A percentile compares a stretch with the other conserved stretches of the same genome.
Conservation (phyloP, 495 filamentous ascomycete genomes). For the Aspergillus campestris region DNA sequence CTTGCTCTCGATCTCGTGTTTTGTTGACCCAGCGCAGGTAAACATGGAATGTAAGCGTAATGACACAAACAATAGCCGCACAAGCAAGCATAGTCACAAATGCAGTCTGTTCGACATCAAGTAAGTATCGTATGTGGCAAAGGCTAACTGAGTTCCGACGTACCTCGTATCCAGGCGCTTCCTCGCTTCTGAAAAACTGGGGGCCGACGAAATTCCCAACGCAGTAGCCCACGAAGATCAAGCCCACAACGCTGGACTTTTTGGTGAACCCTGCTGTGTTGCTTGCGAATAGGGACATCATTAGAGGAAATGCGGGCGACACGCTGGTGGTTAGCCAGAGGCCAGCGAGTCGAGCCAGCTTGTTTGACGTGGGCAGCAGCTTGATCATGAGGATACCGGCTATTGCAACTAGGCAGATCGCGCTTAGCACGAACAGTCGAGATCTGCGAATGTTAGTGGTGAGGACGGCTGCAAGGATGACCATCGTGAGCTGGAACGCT, state of each 20-base stretch:
- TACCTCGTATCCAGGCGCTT: slow-evolving; percentile 14
- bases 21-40: slow-evolving; percentile 7
- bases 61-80: slow-evolving; percentile 7
- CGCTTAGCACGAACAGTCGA: slow-evolving; percentile 3
- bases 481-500: slow-evolving; percentile 6
- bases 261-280: slow-evolving; percentile 26
- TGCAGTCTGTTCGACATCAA: slow-evolving; percentile 4
- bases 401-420: slow-evolving; percentile 6
- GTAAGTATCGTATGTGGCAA: not conserved
- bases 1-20: slow-evolving; percentile 7
- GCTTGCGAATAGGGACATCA: slow-evolving; percentile 13
- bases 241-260: slow-evolving; percentile 10
- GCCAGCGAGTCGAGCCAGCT: slow-evolving; percentile 9
- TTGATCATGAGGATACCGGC: slow-evolving; percentile 13
- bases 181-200: slow-evolving; percentile 12
- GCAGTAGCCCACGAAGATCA: slow-evolving; percentile 16
- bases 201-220: slow-evolving; percentile 16
- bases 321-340: slow-evolving; percentile 10
- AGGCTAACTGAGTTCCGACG: not conserved
- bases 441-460: slow-evolving; percentile 10
- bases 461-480: slow-evolving; percentile 6
- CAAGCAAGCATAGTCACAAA: slow-evolving; percentile 11
- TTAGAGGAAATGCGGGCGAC: slow-evolving; percentile 10
- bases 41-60: slow-evolving; percentile 1
- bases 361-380: slow-evolving; percentile 4